Evolutionary conservation across 331 rosid species (phyloP), one percentile per base, ranked within the genome.

Genomic region (Prunus yedoensis): DNA sequence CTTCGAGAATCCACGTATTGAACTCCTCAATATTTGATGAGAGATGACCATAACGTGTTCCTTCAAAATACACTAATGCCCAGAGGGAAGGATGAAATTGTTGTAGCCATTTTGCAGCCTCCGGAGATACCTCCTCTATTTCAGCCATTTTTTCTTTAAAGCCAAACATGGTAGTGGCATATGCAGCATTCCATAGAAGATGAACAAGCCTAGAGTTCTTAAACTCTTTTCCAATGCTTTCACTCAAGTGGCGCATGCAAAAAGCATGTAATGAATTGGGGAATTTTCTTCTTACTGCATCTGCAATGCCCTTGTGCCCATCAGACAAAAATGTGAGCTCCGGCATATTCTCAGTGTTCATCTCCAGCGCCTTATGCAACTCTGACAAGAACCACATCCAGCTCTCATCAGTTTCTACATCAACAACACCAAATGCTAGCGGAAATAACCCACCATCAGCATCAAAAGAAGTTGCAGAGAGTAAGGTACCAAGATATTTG

Each of bases 391-490:
- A 94, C 98, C 97, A 94, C 80, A 83, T 77, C 98, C 98, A 94
- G 81, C 85, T 91, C 73, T 90, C 98, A 66, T 94, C 91, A 81
- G 85, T 86, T 83, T 94, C 98, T 51, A 78, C 89, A 85, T 91
- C 98, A 8, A 94, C 96, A 71, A 94, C 85, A 47, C 88, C 96
- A 68, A 85, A 88, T 64, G 96, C 97, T 72, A 93, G 87, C 3
- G 97, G 98, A 86, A 91, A 93, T 82, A 93, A 67, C 64, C 87
- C 98, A 63, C 98, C 95, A 80, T 94, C 97, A 71, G 97, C 91
- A 83, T 94, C 97, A 67, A 90, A 89, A 68, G 97, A 90, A 76
- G 95, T 90, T 65, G 97, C 98, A 5, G 91, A 87, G 64, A 94
- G 93, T 73, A 91, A 77, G 68, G 96, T 90, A 82, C 98, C 85